Conservation (phyloP, 2,329 filamentous ascomycete species). For the Xylaria sp. region DNA sequence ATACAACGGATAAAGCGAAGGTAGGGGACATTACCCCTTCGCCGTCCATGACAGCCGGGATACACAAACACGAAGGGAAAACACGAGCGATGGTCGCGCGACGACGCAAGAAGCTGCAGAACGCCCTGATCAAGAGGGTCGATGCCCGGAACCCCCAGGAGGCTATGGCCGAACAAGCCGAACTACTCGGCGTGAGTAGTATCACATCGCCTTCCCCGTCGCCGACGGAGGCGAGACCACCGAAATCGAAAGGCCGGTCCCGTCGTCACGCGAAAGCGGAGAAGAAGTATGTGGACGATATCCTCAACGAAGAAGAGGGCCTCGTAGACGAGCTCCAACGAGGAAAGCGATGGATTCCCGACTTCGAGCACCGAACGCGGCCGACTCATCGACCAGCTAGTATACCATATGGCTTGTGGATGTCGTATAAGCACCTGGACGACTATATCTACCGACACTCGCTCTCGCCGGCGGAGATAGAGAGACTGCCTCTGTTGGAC, state of each 20-base stretch:
- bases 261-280: not conserved
- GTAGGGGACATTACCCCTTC: not conserved
- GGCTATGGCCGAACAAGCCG: constrained; percentile 21
- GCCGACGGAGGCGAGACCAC: not conserved
- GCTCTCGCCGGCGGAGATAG: constrained; percentile 20
- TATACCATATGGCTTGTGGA: constrained; percentile 20
- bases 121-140: constrained; percentile 23
- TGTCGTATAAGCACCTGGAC: constrained; percentile 25
- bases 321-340: constrained; percentile 5
- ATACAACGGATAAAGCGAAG: not conserved
- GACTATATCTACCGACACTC: constrained; percentile 28
- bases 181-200: not conserved
- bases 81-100: not conserved
- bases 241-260: not conserved
- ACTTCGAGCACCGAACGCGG: constrained; percentile 21
- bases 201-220: not conserved
- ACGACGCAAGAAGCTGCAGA: constrained; percentile 21
- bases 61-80: constrained; percentile 12
- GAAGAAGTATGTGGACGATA: constrained; percentile 30
- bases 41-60: not conserved
- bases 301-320: not conserved
- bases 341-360: constrained; percentile 27
- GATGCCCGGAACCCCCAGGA: constrained; percentile 17
- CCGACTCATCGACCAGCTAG: not conserved
- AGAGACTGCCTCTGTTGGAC: constrained; percentile 18